These are phyloP conservation scores for Emergomyces africanus DNA, from an alignment of 2,329 filamentous ascomycete genomes.

Conservation along the genomic window DNA sequence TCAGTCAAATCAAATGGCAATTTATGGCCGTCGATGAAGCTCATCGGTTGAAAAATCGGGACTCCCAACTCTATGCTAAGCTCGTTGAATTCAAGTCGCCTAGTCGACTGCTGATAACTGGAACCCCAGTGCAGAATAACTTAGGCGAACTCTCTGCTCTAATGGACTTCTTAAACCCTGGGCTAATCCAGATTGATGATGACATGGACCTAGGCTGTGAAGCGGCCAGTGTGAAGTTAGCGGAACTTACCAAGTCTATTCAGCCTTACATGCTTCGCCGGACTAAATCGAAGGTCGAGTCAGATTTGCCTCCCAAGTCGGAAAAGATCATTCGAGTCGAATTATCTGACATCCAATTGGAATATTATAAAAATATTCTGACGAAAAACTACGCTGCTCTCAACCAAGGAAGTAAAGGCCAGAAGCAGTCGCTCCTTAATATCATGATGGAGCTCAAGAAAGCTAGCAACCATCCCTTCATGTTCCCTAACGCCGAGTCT, in stretches of 20 bases:
- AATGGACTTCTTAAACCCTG: slow-evolving; percentile 96
- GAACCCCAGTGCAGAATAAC: slow-evolving; percentile 95
- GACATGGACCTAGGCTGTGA: slow-evolving; percentile 74
- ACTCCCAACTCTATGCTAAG: slow-evolving; percentile 82
- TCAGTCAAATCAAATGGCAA: slow-evolving; percentile 92
- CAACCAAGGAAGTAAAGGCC: slow-evolving; percentile 77
- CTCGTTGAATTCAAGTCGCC: slow-evolving; percentile 77
- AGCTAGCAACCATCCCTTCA: slow-evolving; percentile 95
- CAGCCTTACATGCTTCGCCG: slow-evolving; percentile 89
- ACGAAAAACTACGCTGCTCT: slow-evolving; percentile 92
- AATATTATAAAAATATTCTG: slow-evolving; percentile 98
- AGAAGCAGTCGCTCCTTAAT: slow-evolving; percentile 90
- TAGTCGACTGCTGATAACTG: slow-evolving; percentile 84
- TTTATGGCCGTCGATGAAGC: slow-evolving; percentile 94
- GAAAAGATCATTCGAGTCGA: slow-evolving; percentile 99
- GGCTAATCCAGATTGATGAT: slow-evolving; percentile 78
- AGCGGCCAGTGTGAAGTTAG: slow-evolving; percentile 75
- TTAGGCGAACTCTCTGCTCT: slow-evolving; percentile 82
- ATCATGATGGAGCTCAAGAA: slow-evolving; percentile 99
- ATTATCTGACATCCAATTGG: slow-evolving; percentile 86
- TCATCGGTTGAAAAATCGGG: slow-evolving; percentile 89
- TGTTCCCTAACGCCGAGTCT: slow-evolving; percentile 91
- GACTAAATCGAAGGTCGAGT: slow-evolving; percentile 95
- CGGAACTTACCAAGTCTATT: slow-evolving; percentile 72
- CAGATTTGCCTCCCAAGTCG: slow-evolving; percentile 88